A percentile compares a stretch with the other conserved stretches of the same genome.
Conservation (phyloP, 139 green algal genomes). For the Closterium sp. region DNA sequence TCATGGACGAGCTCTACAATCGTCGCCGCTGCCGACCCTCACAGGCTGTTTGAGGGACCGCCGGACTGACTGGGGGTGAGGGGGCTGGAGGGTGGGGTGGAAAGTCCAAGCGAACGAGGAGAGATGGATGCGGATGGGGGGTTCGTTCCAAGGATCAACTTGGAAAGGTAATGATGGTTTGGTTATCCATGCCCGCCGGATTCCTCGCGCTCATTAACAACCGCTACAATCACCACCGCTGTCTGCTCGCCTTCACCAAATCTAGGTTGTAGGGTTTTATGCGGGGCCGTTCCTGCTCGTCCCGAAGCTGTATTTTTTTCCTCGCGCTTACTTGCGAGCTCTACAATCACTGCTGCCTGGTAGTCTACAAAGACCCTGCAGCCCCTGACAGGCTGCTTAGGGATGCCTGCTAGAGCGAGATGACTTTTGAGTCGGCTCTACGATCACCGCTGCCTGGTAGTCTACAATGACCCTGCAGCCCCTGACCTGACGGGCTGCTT, state of each 20-base stretch:
- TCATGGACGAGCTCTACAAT: constrained; percentile 81
- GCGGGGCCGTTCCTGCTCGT: too few species aligned
- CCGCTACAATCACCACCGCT: constrained; percentile 63
- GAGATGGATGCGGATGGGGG: neutral
- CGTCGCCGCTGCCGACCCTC: constrained; percentile 57
- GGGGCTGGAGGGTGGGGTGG: neutral
- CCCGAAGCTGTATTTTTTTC: too few species aligned
- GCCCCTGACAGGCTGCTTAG: constrained; percentile 72
- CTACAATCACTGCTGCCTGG: too few species aligned
- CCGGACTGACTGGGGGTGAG: constrained; percentile 54
- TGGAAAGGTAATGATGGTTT: neutral
- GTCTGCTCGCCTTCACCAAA: too few species aligned
- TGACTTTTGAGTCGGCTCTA: too few species aligned
- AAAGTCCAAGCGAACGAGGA: neutral
- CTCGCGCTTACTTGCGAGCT: too few species aligned
- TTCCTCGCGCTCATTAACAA: constrained; percentile 88
- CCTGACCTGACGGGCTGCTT: too few species aligned
- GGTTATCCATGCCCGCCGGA: neutral
- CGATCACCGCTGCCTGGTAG: too few species aligned
- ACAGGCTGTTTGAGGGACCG: constrained; percentile 72
- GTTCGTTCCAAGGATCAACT: neutral
- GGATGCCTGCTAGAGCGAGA: too few species aligned
- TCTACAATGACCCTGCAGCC: too few species aligned
- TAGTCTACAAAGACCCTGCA: too few species aligned
- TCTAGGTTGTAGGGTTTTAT: too few species aligned